These are phyloP conservation scores for Phytophthora cactorum DNA, from an alignment of 352 stramenopile species.

Conservation along the genomic window DNA sequence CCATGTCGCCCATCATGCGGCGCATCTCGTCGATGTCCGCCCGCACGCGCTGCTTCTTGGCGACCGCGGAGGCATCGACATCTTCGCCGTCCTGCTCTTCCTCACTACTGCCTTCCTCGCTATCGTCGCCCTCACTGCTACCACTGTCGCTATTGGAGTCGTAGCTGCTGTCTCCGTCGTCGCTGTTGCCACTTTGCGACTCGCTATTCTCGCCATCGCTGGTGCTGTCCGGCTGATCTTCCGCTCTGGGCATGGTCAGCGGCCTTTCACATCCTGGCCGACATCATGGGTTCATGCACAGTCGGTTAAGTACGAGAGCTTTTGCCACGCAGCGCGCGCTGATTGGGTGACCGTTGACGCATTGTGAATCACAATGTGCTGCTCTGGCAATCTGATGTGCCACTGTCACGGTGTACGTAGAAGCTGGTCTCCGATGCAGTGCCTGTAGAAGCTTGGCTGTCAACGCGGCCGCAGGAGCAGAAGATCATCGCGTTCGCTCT, in stretches of 20 bases:
- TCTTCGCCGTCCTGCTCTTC: slow-evolving; percentile 25
- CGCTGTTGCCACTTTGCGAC: slow-evolving; percentile 7
- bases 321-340: slow-evolving; percentile 35
- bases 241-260: slow-evolving; percentile 19
- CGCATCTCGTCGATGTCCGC: slow-evolving; percentile 52
- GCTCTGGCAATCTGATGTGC: slow-evolving; percentile 11
- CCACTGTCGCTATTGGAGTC: slow-evolving; percentile 8
- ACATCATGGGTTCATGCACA: slow-evolving; percentile 25
- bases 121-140: slow-evolving; percentile 20
- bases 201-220: slow-evolving; percentile 8
- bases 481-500: background rate
- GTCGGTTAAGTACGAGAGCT: slow-evolving; percentile 36
- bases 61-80: slow-evolving; percentile 5
- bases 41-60: slow-evolving; percentile 45
- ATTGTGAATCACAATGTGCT: slow-evolving; percentile 16
- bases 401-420: slow-evolving; percentile 12
- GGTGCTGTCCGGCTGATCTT: slow-evolving; percentile 14
- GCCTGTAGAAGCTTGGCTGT: slow-evolving; percentile 25
- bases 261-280: slow-evolving; percentile 21
- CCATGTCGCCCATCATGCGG: slow-evolving; percentile 65
- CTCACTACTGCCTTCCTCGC: slow-evolving; percentile 23
- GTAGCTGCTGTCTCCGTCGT: background rate
- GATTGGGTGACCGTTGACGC: slow-evolving; percentile 32
- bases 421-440: slow-evolving; percentile 12
- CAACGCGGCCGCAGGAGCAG: background rate